phyloP scores from a whole-genome alignment of 306 rosid species.

The Rosa persica region DNA sequence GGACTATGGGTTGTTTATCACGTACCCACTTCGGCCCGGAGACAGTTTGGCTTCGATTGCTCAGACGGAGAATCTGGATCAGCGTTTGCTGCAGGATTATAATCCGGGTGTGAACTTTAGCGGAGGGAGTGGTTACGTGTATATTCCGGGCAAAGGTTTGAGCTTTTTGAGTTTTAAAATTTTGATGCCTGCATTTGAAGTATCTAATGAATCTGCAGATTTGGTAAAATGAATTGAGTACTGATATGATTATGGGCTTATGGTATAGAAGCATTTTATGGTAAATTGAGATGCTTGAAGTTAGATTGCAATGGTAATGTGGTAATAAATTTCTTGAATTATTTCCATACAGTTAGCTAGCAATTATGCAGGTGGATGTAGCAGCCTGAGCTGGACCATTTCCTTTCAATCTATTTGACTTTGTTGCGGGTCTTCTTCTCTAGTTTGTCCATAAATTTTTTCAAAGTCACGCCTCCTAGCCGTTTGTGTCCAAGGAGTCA shows the following conservation, averaged over 20 bases:
- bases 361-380: neutral
- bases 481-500: neutral
- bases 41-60: constrained; percentile 40
- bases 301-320: neutral
- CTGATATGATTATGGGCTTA: neutral
- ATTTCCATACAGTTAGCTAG: neutral
- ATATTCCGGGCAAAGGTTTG: constrained; percentile 67
- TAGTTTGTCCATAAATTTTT: neutral
- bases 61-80: constrained; percentile 6
- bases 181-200: neutral
- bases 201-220: neutral
- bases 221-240: constrained; percentile 1
- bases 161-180: neutral
- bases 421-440: neutral
- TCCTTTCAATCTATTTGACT: neutral
- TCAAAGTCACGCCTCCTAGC: neutral
- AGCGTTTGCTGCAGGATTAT: constrained; percentile 43
- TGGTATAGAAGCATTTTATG: neutral
- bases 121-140: constrained; percentile 44
- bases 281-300: neutral
- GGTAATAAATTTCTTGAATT: neutral
- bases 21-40: constrained; percentile 50
- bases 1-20: constrained; percentile 63
- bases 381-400: neutral
- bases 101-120: constrained; percentile 56